Conservation (phyloP, 352 stramenopile genomes). For the Pythium phragmitis region DNA sequence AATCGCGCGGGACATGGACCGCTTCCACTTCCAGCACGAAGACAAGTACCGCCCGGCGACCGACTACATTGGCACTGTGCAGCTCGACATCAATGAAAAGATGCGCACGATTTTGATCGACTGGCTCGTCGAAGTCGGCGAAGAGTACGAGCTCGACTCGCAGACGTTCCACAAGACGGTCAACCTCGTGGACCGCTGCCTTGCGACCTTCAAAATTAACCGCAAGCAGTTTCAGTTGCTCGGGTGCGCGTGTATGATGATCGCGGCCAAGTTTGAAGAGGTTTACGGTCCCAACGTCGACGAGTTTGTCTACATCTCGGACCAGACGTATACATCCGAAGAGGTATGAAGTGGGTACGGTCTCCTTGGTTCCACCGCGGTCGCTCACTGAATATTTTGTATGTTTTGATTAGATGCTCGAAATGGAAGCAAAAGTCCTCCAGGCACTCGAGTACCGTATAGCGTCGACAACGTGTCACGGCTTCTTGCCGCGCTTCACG, state of each 20-base stretch:
- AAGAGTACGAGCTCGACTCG: constrained; percentile 84
- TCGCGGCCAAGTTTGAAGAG: constrained; percentile 98
- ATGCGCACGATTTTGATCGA: constrained; percentile 99
- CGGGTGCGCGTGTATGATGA: constrained; percentile 94
- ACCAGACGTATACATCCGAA: constrained; percentile 92
- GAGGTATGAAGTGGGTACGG: constrained; percentile 39
- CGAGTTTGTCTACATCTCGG: constrained; percentile 98
- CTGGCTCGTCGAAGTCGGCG: constrained; percentile 95
- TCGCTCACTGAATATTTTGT: not conserved
- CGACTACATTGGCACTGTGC: constrained; percentile 72
- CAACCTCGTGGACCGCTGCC: constrained; percentile 82
- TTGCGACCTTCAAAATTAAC: constrained; percentile 83
- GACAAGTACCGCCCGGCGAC: constrained; percentile 63
- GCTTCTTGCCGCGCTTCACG: constrained; percentile 67
- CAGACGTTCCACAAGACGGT: constrained; percentile 85
- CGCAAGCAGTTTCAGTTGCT: constrained; percentile 94
- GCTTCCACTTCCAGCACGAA: constrained; percentile 69
- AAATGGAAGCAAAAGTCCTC: constrained; percentile 80
- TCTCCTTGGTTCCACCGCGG: not conserved
- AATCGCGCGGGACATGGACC: constrained; percentile 60
- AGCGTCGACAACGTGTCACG: constrained; percentile 72
- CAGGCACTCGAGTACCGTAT: constrained; percentile 75
- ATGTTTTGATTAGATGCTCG: constrained; percentile 56
- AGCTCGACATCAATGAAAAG: constrained; percentile 98
- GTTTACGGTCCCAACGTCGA: constrained; percentile 92